Base-by-base conservation (phyloP, 495 filamentous ascomycete genomes). In the Saxophila tyrrhenica region DNA sequence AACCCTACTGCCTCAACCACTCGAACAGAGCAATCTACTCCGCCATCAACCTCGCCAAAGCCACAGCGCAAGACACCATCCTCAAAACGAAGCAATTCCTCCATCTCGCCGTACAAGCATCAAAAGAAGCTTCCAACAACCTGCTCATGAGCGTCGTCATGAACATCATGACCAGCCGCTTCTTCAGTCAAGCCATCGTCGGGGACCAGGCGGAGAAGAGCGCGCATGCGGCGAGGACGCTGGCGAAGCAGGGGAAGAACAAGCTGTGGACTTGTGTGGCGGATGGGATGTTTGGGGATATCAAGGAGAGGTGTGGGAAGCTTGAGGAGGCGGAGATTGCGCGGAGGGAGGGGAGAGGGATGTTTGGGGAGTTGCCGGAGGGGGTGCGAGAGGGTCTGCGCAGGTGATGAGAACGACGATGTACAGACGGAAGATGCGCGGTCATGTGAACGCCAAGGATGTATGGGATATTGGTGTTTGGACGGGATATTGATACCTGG, bases 181-280 rank as follows among this genome's bases (percentile, higher is more conserved):
- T 97, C 66, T 97, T 96, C 71, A 76, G 79, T 23, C 85, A 84
- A 25, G 20, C 15, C 19, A 85, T 91, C 13, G 79, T 95, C 1
- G 88, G 87, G 35, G 88, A 89, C 53, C 91, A 97, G 69, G 86
- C 91, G 1, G 81, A 94, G 58, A 96, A 95, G 72, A 86, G 84
- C 57, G 86, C 86, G 0, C 75, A 78, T 42, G 89, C 89, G 0
- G 86, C 79, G 25, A 73, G 80, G 50, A 78, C 76, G 15, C 81
- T 91, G 73, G 87, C 89, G 3, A 80, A 78, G 63, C 84, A 81
- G 64, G 81, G 81, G 47, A 79, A 82, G 23, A 88, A 90, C 66
- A 71, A 75, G 1, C 67, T 99, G 20, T 99, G 92, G 92, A 83
- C 76, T 64, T 89, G 83, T 61, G 87, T 92, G 21, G 86, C 85